Percentiles rank a stretch among this genome's conserved stretches.
These are phyloP conservation scores for Astrocystis sublimbata DNA, from an alignment of 495 filamentous ascomycete species.

Conservation along the genomic window DNA sequence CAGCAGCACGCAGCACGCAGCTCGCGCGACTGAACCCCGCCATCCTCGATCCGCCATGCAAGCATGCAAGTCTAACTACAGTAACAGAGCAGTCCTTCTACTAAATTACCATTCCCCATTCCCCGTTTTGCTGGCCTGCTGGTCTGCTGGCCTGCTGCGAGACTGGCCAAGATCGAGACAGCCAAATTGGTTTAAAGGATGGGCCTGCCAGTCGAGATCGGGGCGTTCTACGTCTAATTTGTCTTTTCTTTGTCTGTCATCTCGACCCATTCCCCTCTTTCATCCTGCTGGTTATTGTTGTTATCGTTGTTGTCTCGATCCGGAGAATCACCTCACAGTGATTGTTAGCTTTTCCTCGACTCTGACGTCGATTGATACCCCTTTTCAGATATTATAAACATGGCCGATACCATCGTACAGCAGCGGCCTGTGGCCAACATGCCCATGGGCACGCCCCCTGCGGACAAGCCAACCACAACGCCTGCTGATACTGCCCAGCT, in stretches of 20 bases:
- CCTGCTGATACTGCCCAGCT: slow-evolving; percentile 13
- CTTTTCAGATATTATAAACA: not conserved
- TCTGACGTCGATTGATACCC: not conserved
- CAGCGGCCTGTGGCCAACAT: not conserved
- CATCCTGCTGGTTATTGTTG: not conserved
- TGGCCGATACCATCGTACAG: slow-evolving; percentile 14
- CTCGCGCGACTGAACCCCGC: slow-evolving; percentile 17
- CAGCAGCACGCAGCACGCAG: too few relatives aligned
- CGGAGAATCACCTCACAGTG: too few relatives aligned
- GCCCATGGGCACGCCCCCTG: not conserved
- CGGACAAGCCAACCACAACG: not conserved
- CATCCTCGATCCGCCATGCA: too few relatives aligned
- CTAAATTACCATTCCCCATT: slow-evolving; percentile 2
- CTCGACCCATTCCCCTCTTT: not conserved
- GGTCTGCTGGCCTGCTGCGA: too few relatives aligned
- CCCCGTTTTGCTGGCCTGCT: too few relatives aligned
- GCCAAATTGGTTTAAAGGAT: slow-evolving; percentile 19
- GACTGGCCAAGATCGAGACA: slow-evolving; percentile 7
- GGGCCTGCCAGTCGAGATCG: slow-evolving; percentile 7
- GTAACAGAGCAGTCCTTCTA: slow-evolving; percentile 5
- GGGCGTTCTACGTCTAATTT: not conserved
- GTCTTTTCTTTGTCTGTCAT: slow-evolving; percentile 8
- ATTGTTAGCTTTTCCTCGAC: too few relatives aligned
- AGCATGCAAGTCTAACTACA: not conserved
- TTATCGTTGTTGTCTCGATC: too few relatives aligned